phyloP scores from a whole-genome alignment of 441 rosid genomes.

The Macaranga tanarius region DNA sequence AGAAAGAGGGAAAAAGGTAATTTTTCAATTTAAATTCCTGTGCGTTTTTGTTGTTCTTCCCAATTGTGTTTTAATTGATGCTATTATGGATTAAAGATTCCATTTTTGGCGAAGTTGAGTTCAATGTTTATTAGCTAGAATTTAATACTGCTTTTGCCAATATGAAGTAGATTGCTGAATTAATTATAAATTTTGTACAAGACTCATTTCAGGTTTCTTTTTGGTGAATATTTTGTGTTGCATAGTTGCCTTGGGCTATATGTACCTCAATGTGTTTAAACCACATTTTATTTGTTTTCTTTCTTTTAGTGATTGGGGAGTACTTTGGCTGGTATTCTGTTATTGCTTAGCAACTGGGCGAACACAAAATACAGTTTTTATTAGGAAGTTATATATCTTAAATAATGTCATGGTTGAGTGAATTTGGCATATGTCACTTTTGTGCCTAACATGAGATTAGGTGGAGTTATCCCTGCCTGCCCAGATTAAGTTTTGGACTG shows the following conservation, averaged over 20 bases:
- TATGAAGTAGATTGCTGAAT: background rate
- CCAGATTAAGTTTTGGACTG: background rate
- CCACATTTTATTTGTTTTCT: background rate
- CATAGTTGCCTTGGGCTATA: background rate
- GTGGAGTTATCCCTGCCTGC: background rate
- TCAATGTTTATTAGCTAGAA: background rate
- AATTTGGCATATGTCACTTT: background rate
- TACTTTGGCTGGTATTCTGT: background rate
- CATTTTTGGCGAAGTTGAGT: background rate
- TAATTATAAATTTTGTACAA: background rate
- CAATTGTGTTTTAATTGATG: background rate
- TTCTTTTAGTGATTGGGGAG: background rate
- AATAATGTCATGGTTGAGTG: background rate
- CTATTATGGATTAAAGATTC: background rate
- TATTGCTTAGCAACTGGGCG: background rate
- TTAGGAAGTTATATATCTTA: background rate
- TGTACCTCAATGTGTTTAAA: background rate
- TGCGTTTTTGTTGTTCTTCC: background rate
- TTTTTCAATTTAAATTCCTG: background rate
- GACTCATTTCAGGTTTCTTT: background rate
- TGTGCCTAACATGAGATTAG: background rate
- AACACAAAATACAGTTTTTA: background rate
- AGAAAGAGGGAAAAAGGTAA: conserved; percentile 64
- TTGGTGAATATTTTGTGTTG: background rate
- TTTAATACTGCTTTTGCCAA: background rate